phyloP scores from a whole-genome alignment of 495 filamentous ascomycete species.

The Penicillium coffeae region DNA sequence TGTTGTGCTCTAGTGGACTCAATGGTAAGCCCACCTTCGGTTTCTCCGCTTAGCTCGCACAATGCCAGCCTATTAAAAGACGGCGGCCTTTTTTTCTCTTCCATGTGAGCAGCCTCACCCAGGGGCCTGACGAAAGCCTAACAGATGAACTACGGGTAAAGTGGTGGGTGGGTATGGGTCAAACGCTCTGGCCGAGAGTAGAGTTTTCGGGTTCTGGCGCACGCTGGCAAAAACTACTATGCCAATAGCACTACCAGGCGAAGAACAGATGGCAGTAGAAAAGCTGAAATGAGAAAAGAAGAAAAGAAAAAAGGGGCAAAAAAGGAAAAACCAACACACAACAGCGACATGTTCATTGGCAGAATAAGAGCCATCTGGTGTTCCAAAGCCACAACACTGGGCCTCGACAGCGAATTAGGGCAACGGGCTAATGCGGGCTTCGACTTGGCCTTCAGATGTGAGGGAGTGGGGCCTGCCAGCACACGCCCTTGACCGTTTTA shows the following conservation, averaged over 20 bases:
- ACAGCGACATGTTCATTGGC: conserved; percentile 30
- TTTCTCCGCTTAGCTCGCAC: too few relatives aligned
- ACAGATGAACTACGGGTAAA: not conserved
- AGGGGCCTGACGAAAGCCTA: not conserved
- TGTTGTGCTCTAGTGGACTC: too few relatives aligned
- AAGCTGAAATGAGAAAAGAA: not conserved
- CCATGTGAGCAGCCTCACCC: conserved; percentile 1
- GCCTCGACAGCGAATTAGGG: conserved; percentile 13
- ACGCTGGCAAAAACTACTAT: not conserved
- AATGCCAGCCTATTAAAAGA: too few relatives aligned
- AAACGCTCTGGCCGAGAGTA: not conserved
- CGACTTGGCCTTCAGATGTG: conserved; percentile 19
- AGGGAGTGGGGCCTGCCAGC: conserved; percentile 17
- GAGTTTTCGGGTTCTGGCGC: not conserved
- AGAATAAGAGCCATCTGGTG: conserved; percentile 23
- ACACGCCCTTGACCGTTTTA: conserved; percentile 10
- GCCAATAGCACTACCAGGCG: not conserved
- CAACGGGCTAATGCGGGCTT: conserved; percentile 20
- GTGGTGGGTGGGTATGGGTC: not conserved
- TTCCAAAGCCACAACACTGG: conserved; percentile 23
- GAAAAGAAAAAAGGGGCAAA: conserved; percentile 1
- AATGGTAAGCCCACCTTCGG: too few relatives aligned
- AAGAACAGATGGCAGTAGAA: not conserved
- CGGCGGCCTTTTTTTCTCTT: not conserved
- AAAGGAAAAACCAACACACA: conserved; percentile 4